Evolutionary conservation across 352 stramenopile species (phyloP).

Genomic region (Poterioochromonas sp.): DNA sequence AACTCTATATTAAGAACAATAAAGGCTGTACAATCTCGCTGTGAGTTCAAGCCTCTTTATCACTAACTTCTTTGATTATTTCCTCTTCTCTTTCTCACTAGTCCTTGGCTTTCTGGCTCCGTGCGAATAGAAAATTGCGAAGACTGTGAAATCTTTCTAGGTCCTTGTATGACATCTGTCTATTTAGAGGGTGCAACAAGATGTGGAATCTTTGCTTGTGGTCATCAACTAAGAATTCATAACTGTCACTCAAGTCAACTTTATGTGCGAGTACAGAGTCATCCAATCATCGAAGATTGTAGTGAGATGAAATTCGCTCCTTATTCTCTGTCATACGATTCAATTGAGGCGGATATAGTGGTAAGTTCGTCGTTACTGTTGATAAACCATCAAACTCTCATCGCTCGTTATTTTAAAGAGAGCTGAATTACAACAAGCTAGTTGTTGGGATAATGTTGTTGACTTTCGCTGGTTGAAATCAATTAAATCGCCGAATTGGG

Average conservation of each 20-base stretch:
- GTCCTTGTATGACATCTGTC: conserved; percentile 1
- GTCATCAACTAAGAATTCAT: conserved; percentile 30
- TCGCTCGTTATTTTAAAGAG: background rate
- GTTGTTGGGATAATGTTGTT: conserved; percentile 6
- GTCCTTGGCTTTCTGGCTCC: background rate
- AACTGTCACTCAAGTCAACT: background rate
- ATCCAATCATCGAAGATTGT: conserved; percentile 32
- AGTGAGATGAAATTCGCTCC: background rate
- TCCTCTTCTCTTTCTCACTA: no score
- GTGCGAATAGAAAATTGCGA: background rate
- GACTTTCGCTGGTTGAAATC: conserved; percentile 19
- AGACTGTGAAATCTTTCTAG: background rate
- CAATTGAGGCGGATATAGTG: background rate
- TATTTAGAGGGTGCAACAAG: background rate
- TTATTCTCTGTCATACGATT: background rate
- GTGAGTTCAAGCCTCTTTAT: no score
- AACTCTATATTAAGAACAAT: no score
- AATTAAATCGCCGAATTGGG: conserved; percentile 2
- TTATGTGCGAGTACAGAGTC: background rate
- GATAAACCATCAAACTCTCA: no score
- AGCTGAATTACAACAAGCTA: background rate
- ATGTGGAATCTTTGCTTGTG: background rate
- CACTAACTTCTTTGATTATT: no score
- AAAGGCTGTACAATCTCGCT: no score
- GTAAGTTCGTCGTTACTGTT: no score